Percentiles rank a stretch among this genome's conserved stretches.
Conservation (phyloP, 78 protist genomes). For the Polysphondylium violaceum region DNA sequence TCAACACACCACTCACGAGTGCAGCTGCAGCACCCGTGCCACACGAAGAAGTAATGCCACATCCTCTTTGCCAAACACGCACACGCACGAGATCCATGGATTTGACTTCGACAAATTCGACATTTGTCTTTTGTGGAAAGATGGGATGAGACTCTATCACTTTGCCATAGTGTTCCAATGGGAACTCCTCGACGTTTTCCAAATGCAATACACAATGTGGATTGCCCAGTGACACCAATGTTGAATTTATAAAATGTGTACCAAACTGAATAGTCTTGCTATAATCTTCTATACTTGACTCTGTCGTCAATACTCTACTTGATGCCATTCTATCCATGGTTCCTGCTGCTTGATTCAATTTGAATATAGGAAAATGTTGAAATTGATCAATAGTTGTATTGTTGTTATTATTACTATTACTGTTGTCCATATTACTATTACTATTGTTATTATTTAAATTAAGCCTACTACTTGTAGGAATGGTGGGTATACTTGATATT, state of each 20-base stretch:
- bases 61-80: constrained; percentile 86
- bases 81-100: constrained; percentile 40
- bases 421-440: background rate
- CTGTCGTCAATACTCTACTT: constrained; percentile 5
- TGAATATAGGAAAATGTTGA: constrained; percentile 18
- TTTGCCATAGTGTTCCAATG: constrained; percentile 60
- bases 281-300: constrained; percentile 20
- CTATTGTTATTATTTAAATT: background rate
- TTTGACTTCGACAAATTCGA: constrained; percentile 78
- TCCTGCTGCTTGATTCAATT: constrained; percentile 4
- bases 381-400: background rate
- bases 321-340: too few relatives aligned
- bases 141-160: constrained; percentile 70
- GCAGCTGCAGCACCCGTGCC: constrained; percentile 88
- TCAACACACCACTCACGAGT: constrained; percentile 74
- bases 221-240: constrained; percentile 85
- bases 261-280: constrained; percentile 24
- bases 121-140: constrained; percentile 76
- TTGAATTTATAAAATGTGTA: constrained; percentile 36
- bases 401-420: background rate
- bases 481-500: too few relatives aligned
- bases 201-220: constrained; percentile 82
- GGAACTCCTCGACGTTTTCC: constrained; percentile 72
- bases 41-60: constrained; percentile 86
- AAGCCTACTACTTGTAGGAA: too few relatives aligned